phyloP scores from a whole-genome alignment of 2,329 filamentous ascomycete species.

The Fusarium sp. region DNA sequence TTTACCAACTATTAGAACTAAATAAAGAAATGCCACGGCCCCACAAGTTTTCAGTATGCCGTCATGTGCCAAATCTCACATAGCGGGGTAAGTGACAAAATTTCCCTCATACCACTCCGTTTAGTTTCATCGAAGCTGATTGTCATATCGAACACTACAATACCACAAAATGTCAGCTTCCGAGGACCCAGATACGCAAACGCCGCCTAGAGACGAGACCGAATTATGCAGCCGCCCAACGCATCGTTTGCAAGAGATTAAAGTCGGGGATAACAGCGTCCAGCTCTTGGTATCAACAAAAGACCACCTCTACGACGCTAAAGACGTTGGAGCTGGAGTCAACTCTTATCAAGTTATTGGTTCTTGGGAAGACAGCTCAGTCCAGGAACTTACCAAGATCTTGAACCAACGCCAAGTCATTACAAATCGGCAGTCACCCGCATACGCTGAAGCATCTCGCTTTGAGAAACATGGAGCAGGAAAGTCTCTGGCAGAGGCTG shows the following conservation, averaged over 20 bases:
- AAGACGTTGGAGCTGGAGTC: constrained; percentile 11
- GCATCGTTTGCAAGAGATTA: background rate
- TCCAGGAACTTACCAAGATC: constrained; percentile 5
- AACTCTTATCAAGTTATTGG: constrained; percentile 34
- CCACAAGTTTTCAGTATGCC: background rate
- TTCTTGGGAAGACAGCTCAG: constrained; percentile 15
- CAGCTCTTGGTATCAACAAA: constrained; percentile 36
- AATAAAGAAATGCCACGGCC: too few relatives aligned
- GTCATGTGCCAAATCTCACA: background rate
- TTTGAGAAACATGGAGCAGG: constrained; percentile 10
- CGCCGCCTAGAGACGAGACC: background rate
- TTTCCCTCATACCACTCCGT: background rate
- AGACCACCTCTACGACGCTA: constrained; percentile 34
- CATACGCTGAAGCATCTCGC: background rate
- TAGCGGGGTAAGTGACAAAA: background rate
- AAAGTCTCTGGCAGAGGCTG: background rate
- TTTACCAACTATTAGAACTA: too few relatives aligned
- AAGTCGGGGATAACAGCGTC: constrained; percentile 27
- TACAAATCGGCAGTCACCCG: background rate
- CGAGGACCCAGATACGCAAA: background rate
- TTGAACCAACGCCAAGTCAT: constrained; percentile 1
- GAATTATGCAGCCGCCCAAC: background rate
- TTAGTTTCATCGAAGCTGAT: background rate
- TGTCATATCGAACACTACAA: background rate
- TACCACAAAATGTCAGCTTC: background rate